These are phyloP conservation scores for Silene conica DNA, from an alignment of 148 eudicot genomes.

Conservation along the genomic window DNA sequence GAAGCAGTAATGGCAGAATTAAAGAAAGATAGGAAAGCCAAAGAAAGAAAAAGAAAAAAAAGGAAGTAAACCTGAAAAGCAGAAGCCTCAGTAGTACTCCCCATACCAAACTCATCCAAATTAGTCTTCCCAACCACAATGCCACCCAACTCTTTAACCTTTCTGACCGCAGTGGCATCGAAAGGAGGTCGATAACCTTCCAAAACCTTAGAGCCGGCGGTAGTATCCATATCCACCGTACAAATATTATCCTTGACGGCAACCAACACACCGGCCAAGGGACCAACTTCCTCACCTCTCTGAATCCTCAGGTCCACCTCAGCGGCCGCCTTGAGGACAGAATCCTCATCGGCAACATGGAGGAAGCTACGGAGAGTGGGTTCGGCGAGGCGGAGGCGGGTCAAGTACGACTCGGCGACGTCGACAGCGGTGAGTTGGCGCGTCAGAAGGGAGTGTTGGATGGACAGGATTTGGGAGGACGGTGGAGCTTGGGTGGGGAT, in stretches of 20 bases:
- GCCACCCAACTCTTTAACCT: constrained; percentile 66
- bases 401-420: constrained; percentile 50
- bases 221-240: constrained; percentile 71
- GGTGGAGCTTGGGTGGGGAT: constrained; percentile 8
- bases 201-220: constrained; percentile 77
- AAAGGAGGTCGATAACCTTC: constrained; percentile 68
- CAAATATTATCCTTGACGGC: constrained; percentile 94
- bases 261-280: constrained; percentile 73
- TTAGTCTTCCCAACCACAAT: constrained; percentile 94
- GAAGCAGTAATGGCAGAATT: no score
- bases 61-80: constrained; percentile 66
- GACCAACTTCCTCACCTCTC: constrained; percentile 55
- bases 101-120: constrained; percentile 99
- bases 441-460: constrained; percentile 69
- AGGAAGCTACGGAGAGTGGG: constrained; percentile 72
- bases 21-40: no score
- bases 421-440: constrained; percentile 62
- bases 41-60: neutral
- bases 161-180: constrained; percentile 85
- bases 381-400: constrained; percentile 57
- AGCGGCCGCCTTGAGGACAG: constrained; percentile 42
- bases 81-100: constrained; percentile 86
- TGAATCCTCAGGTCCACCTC: constrained; percentile 58
- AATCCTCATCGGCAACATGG: constrained; percentile 41
- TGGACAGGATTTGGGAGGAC: constrained; percentile 67